A percentile compares a stretch with the other conserved stretches of the same genome.
Conservation (phyloP, 2,329 filamentous ascomycete genomes). For the Coniella lustricola region DNA sequence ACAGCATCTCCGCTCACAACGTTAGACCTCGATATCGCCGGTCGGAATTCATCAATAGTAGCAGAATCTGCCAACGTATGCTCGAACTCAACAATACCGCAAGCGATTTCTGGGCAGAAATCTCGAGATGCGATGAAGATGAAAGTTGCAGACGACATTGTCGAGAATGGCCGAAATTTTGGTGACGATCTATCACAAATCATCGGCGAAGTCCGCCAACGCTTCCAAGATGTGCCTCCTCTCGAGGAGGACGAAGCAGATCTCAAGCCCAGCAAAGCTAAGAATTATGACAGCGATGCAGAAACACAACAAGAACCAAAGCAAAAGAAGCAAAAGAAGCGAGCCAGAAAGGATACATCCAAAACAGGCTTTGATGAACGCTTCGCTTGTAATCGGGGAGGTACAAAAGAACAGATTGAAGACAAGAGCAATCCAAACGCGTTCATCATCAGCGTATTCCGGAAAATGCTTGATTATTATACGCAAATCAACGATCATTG, state of each 20-base stretch:
- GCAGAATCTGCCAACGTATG: neutral
- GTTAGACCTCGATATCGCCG: neutral
- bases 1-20: neutral
- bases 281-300: constrained; percentile 16
- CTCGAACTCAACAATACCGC: neutral
- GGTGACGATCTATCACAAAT: constrained; percentile 55
- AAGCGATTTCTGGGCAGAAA: neutral
- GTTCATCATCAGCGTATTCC: constrained; percentile 67
- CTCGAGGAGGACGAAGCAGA: constrained; percentile 43
- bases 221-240: constrained; percentile 47
- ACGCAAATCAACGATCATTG: constrained; percentile 67
- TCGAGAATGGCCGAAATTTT: neutral
- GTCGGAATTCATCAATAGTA: neutral
- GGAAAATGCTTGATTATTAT: constrained; percentile 76
- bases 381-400: constrained; percentile 49
- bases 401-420: constrained; percentile 31
- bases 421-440: constrained; percentile 59
- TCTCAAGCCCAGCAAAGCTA: constrained; percentile 20
- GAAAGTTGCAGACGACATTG: neutral
- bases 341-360: constrained; percentile 16
- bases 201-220: constrained; percentile 54
- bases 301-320: constrained; percentile 21
- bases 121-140: constrained; percentile 5
- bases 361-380: constrained; percentile 37
- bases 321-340: constrained; percentile 18